Percentiles rank a stretch among this genome's conserved stretches.
phyloP scores from a whole-genome alignment of 805 yeast species.

The Cyberlindnera suaveolens region DNA sequence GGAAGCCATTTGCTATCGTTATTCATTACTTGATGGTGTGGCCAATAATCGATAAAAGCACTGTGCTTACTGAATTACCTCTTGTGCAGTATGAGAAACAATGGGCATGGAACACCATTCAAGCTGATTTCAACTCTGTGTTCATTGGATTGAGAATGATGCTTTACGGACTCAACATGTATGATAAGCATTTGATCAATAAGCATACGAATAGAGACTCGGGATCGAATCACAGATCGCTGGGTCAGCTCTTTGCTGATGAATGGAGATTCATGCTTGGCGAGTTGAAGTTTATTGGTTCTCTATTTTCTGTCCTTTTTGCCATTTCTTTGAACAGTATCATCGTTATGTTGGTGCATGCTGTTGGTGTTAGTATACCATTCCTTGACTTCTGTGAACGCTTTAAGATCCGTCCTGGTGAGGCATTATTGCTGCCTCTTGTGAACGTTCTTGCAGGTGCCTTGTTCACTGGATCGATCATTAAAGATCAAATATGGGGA shows the following conservation, averaged over 20 bases:
- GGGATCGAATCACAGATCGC: no score
- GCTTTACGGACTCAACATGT: conserved; percentile 8
- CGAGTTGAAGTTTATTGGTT: no score
- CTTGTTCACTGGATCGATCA: neutral
- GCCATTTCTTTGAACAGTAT: no score
- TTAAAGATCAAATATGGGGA: conserved; percentile 2
- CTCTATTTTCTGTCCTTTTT: no score
- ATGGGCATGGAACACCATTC: neutral
- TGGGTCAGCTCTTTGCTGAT: no score
- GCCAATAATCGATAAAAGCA: no score
- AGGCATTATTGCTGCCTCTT: no score
- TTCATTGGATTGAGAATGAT: conserved; percentile 18
- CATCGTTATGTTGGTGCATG: no score
- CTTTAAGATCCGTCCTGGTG: no score
- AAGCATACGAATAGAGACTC: conserved; percentile 12
- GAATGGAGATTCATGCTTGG: no score
- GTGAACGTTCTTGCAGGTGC: neutral
- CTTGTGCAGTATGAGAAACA: neutral
- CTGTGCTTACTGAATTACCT: neutral
- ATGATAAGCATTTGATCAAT: conserved; percentile 17
- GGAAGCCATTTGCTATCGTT: conserved; percentile 18
- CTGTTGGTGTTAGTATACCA: no score
- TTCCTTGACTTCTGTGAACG: no score
- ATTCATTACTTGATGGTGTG: neutral
- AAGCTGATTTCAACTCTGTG: neutral